Percentiles rank a stretch among this genome's conserved stretches.
phyloP scores from a whole-genome alignment of 2,329 filamentous ascomycete species.

The Mycocentrospora acerina region DNA sequence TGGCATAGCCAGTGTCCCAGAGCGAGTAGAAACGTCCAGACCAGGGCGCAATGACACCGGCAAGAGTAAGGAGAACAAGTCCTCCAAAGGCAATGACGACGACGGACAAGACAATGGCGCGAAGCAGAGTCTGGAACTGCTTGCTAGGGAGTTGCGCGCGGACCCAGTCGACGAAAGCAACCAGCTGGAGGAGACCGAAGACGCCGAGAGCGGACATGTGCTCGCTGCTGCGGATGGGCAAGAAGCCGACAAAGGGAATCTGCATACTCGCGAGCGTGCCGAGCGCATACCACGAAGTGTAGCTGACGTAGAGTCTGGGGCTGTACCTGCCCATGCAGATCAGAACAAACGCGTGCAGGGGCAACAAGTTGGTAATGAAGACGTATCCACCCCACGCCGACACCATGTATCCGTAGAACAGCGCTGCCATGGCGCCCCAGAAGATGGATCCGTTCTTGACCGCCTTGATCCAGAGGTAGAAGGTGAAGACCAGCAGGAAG shows the following conservation, averaged over 20 bases:
- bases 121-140: slow-evolving; percentile 90
- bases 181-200: slow-evolving; percentile 91
- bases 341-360: slow-evolving; percentile 89
- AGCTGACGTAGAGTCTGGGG: slow-evolving; percentile 89
- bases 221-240: slow-evolving; percentile 94
- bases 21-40: slow-evolving; percentile 98
- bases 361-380: slow-evolving; percentile 97
- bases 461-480: slow-evolving; percentile 98
- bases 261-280: slow-evolving; percentile 98
- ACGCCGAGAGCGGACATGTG: slow-evolving; percentile 97
- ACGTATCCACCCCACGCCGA: slow-evolving; percentile 99
- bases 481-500: slow-evolving; percentile 97
- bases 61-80: slow-evolving; percentile 80
- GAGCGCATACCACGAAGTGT: slow-evolving; percentile 96
- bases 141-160: slow-evolving; percentile 84
- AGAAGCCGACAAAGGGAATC: slow-evolving; percentile 96
- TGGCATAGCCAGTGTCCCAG: slow-evolving; percentile 98
- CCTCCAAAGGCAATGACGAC: slow-evolving; percentile 72
- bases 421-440: slow-evolving; percentile 90
- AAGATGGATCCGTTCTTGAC: slow-evolving; percentile 95
- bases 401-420: slow-evolving; percentile 99
- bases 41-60: slow-evolving; percentile 95
- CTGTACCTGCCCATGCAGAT: slow-evolving; percentile 98
- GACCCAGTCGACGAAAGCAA: slow-evolving; percentile 89
- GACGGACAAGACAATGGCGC: slow-evolving; percentile 70